Evolutionary conservation across 768 basidiomycete species (phyloP).

Genomic region (Collybia mongolica): DNA sequence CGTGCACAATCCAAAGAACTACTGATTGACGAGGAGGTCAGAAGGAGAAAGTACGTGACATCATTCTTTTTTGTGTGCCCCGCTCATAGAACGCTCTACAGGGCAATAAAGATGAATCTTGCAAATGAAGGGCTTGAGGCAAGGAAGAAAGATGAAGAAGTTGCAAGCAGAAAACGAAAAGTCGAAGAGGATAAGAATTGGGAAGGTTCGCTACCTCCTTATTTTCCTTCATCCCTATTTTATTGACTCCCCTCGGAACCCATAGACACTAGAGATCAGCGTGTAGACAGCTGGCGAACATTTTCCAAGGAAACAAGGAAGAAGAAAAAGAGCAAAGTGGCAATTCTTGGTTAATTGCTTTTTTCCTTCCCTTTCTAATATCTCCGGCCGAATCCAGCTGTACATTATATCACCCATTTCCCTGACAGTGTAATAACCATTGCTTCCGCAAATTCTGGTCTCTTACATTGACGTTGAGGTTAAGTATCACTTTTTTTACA

Average conservation of each 20-base stretch:
- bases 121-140: constrained; percentile 93
- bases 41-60: constrained; percentile 70
- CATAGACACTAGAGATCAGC: constrained; percentile 71
- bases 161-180: constrained; percentile 75
- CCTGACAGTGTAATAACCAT: constrained; percentile 15
- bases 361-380: constrained; percentile 8
- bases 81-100: constrained; percentile 24
- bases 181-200: constrained; percentile 84
- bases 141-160: constrained; percentile 89
- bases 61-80: background rate
- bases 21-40: constrained; percentile 86
- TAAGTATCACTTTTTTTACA: constrained; percentile 8
- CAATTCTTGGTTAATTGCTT: constrained; percentile 57
- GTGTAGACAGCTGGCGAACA: constrained; percentile 82
- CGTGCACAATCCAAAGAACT: constrained; percentile 77
- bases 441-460: constrained; percentile 3
- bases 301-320: constrained; percentile 71
- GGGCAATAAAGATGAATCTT: constrained; percentile 86
- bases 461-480: constrained; percentile 10
- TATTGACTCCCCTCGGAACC: background rate
- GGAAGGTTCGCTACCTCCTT: constrained; percentile 62
- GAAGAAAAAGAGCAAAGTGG: constrained; percentile 77
- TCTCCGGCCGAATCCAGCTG: constrained; percentile 14
- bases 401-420: constrained; percentile 12
- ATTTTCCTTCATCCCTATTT: background rate